phyloP scores from a whole-genome alignment of 164 flowering plant species.

The Dillenia suffruticosa region DNA sequence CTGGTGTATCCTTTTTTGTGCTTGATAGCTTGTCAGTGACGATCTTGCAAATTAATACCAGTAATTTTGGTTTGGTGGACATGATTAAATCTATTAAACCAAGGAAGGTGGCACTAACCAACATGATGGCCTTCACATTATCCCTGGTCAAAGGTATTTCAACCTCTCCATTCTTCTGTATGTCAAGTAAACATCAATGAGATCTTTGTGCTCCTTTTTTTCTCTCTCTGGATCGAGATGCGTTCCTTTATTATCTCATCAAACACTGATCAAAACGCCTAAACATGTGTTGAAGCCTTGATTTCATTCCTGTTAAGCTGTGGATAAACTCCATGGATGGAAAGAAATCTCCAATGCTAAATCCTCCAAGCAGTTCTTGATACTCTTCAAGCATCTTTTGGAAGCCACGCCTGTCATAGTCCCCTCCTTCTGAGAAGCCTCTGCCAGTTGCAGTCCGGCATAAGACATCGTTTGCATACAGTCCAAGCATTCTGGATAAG shows the following conservation, averaged over 20 bases:
- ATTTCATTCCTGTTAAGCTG: slow-evolving; percentile 37
- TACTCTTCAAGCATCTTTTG: slow-evolving; percentile 47
- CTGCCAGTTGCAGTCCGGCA: slow-evolving; percentile 44
- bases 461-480: slow-evolving; percentile 35
- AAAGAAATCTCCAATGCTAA: slow-evolving; percentile 53
- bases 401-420: slow-evolving; percentile 38
- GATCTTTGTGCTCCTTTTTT: slow-evolving; percentile 32
- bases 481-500: slow-evolving; percentile 29
- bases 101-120: slow-evolving; percentile 28
- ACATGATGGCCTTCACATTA: slow-evolving; percentile 49
- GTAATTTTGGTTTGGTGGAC: no score
- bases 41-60: no score
- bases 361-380: slow-evolving; percentile 50
- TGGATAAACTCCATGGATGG: slow-evolving; percentile 51
- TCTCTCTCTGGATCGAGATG: slow-evolving; percentile 17
- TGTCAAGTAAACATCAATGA: slow-evolving; percentile 50
- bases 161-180: slow-evolving; percentile 21
- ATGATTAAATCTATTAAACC: no score
- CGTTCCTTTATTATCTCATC: slow-evolving; percentile 43
- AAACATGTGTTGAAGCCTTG: slow-evolving; percentile 26
- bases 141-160: slow-evolving; percentile 42
- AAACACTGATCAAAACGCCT: slow-evolving; percentile 34
- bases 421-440: slow-evolving; percentile 41
- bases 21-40: no score
- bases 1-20: no score